Conservation (phyloP, 441 rosid species). For the Iberis amara region DNA sequence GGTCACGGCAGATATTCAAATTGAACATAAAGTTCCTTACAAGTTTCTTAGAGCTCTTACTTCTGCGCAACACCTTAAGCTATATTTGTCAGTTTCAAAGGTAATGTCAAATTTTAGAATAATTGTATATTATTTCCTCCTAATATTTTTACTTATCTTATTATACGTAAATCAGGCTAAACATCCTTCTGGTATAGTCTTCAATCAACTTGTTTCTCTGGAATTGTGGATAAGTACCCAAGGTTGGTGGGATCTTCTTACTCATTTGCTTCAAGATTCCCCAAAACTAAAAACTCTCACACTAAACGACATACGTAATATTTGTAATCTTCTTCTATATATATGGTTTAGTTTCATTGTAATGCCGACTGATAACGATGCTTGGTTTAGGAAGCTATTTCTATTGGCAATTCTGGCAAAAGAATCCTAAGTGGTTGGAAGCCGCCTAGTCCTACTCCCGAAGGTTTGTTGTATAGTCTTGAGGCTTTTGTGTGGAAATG, state of each 20-base stretch:
- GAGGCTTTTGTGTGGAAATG: neutral
- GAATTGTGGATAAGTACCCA: neutral
- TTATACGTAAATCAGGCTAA: neutral
- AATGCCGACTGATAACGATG: neutral
- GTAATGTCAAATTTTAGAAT: neutral
- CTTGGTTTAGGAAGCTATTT: no score
- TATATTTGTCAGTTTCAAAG: neutral
- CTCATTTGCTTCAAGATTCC: neutral
- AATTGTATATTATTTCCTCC: no score
- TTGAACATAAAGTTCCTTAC: neutral
- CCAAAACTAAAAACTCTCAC: neutral
- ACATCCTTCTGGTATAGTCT: neutral
- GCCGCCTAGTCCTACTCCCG: neutral
- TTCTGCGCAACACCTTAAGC: neutral
- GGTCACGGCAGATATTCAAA: neutral
- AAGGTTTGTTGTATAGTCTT: neutral
- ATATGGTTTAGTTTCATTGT: neutral
- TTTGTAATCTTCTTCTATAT: neutral
- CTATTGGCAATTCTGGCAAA: no score
- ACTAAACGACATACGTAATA: neutral
- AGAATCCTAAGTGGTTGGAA: neutral
- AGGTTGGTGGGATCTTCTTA: constrained; percentile 5
- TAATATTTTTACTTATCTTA: neutral
- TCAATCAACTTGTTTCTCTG: neutral
- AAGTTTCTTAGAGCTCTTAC: neutral